Evolutionary conservation across 805 yeast species (phyloP).

Genomic region (Blastobotrys muscicola): DNA sequence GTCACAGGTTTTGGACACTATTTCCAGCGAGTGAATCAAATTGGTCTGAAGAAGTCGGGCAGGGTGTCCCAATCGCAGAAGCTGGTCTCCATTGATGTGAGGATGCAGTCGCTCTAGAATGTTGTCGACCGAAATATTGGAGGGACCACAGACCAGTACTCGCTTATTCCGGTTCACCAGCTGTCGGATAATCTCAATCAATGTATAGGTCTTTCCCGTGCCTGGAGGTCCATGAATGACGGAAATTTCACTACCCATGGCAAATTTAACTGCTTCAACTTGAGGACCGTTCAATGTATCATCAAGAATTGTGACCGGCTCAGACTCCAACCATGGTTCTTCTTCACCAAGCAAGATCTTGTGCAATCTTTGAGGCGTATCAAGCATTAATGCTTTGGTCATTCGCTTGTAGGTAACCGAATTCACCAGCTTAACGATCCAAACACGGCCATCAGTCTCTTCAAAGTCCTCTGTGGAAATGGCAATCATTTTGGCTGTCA

Average conservation of each 20-base stretch:
- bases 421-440: slow-evolving; percentile 55
- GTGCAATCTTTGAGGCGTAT: slow-evolving; percentile 32
- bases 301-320: slow-evolving; percentile 30
- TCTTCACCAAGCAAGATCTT: slow-evolving; percentile 39
- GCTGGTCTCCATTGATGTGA: slow-evolving; percentile 34
- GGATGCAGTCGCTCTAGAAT: slow-evolving; percentile 63
- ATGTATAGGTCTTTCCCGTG: slow-evolving; percentile 76
- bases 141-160: slow-evolving; percentile 86
- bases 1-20: slow-evolving; percentile 50
- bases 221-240: slow-evolving; percentile 79
- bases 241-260: slow-evolving; percentile 42
- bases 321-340: slow-evolving; percentile 21
- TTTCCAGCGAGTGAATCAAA: slow-evolving; percentile 65
- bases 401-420: slow-evolving; percentile 39
- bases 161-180: slow-evolving; percentile 43
- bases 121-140: slow-evolving; percentile 87
- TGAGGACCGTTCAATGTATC: slow-evolving; percentile 57
- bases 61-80: slow-evolving; percentile 90
- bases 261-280: slow-evolving; percentile 56
- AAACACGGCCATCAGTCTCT: slow-evolving; percentile 45
- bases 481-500: slow-evolving; percentile 38
- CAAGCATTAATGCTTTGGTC: slow-evolving; percentile 59
- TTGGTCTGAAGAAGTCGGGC: slow-evolving; percentile 63
- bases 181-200: slow-evolving; percentile 75
- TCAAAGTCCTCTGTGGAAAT: slow-evolving; percentile 53